Base-by-base conservation (phyloP, 2,329 filamentous ascomycete species). In the Xylaria sp. region DNA sequence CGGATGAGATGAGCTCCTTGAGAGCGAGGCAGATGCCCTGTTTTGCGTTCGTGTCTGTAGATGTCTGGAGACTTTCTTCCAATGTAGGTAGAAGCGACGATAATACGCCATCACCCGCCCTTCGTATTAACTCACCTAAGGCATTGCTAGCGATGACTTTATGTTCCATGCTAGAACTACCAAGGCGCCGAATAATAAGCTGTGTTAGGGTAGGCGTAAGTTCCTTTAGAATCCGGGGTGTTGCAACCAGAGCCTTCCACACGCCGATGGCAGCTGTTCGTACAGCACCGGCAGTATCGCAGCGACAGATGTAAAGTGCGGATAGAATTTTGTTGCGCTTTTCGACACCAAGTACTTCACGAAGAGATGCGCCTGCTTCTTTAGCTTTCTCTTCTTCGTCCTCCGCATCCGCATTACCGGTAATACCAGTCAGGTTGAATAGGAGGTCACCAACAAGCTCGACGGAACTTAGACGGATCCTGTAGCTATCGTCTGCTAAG, bases 121-220 rank as follows among this genome's bases (percentile, higher is more conserved):
- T 97, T 76, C 96, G 91, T 76, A 99, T 98, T 72, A 99, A 89
- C 79, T 99, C 96, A 77, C 96, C 96, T 64, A 99, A 86, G 57
- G 96, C 94, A 79, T 98, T 98, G 79, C 95, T 95, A 72, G 97
- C 96, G 84, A 99, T 99, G 74, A 97, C 92, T 84, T 97, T 98
- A 81, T 99, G 96, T 80, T 99, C 96, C 91, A 97, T 94, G 77
- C 97, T 98, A 53, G 94, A 92, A 79, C 94, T 98, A 70, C 94
- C 96, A 73, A 99, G 87, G 57, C 96, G 92, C 67, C 93, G 90
- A 78, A 99, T 98, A 74, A 99, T 91, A 71, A 99, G 89, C 79
- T 97, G 94, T 6, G 94, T 97, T 68, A 99, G 90, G 1, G 94
- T 97, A 52, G 96, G 95, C 55, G 97, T 91, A 76, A 99, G 88